Conservation (phyloP, 331 rosid species). For the Cucumis variabilis region DNA sequence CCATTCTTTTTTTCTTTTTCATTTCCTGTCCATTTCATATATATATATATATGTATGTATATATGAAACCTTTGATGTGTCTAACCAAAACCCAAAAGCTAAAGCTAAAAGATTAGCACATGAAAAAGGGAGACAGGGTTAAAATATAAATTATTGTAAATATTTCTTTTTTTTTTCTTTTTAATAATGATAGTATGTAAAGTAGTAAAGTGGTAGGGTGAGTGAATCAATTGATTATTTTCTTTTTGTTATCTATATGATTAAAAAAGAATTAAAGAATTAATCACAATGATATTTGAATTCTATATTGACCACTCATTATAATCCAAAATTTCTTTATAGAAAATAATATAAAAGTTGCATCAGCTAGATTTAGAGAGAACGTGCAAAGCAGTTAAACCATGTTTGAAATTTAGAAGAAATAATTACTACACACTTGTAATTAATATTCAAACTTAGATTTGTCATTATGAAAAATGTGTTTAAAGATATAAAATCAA, state of each 20-base stretch:
- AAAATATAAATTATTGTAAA: background rate
- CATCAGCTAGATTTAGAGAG: too few species aligned
- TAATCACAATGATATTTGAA: background rate
- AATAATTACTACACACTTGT: too few species aligned
- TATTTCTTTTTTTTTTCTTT: background rate
- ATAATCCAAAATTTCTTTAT: too few species aligned
- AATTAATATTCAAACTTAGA: too few species aligned
- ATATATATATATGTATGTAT: background rate
- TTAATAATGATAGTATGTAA: background rate
- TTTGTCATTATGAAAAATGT: too few species aligned
- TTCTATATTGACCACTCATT: background rate
- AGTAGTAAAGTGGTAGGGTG: background rate
- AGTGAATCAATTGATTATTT: background rate
- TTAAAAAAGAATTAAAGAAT: background rate
- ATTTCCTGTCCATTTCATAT: background rate
- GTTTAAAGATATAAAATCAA: background rate
- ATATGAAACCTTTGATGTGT: background rate
- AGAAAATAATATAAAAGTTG: too few species aligned
- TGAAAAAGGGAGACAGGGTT: background rate
- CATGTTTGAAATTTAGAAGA: too few species aligned
- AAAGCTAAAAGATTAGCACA: slow-evolving; percentile 18
- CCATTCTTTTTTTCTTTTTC: background rate
- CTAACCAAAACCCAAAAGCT: background rate
- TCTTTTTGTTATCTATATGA: background rate
- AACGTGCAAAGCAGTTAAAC: too few species aligned